Evolutionary conservation across 345 rosid species (phyloP), one percentile per base, ranked within the genome.

Genomic region (Clausena lansium): DNA sequence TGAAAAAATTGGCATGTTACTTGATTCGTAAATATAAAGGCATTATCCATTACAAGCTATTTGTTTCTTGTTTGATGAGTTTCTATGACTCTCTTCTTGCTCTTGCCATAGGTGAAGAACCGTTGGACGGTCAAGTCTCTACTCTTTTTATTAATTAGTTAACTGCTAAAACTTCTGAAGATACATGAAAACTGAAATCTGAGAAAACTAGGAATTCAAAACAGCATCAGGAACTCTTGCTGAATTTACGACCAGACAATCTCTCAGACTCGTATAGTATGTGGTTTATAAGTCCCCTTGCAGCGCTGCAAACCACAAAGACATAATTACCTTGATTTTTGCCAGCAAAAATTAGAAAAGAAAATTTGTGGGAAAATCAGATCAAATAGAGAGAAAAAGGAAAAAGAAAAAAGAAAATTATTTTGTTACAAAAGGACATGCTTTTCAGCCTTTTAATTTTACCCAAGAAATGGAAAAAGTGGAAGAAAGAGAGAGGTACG

Each of bases 221-320:
- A 70, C 25, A 47, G 30, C 57, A 67, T 85, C 78, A 85, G 6
- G 84, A 64, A 57, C 72, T 65, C 80, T 90, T 66, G 90, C 93
- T 89, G 83, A 87, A 86, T 85, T 94, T 97, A 60, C 89, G 87
- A 77, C 99, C 93, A 27, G 94, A 79, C 85, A 86, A 58, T 88
- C 84, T 90, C 88, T 93, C 98, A 22, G 97, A 76, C 85, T 92
- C 99, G 1, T 87, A 85, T 50, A 96, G 86, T 70, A 94, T 92
- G 83, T 96, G 99, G 82, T 96, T 94, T 81, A 94, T 90, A 75
- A 94, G 98, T 79, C 97, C 98, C 75, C 98, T 88, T 30, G 99
- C 99, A 7, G 98, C 99, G 74, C 99, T 97, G 89, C 86, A 83
- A 83, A 76, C 27, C 79, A 59, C 66, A 74, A 78, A 19, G 62